These are phyloP conservation scores for Asterophora lycoperdoides DNA, from an alignment of 768 basidiomycete species.

Conservation along the genomic window DNA sequence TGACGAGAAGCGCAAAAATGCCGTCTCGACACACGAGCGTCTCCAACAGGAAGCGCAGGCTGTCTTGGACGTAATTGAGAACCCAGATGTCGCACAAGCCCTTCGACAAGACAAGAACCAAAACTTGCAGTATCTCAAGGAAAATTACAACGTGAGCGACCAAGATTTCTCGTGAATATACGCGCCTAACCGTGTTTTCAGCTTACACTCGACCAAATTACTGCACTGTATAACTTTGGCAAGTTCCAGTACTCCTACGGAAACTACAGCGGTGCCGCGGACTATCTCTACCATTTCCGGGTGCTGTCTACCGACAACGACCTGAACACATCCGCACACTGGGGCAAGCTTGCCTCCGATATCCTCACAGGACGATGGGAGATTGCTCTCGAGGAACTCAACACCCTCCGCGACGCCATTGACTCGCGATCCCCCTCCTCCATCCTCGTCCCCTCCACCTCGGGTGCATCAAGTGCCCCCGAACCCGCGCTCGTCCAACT, in stretches of 20 bases:
- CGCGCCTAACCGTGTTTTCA: conserved; percentile 27
- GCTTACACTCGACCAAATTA: conserved; percentile 95
- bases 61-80: conserved; percentile 93
- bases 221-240: conserved; percentile 94
- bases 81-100: conserved; percentile 92
- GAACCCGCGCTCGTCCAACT: conserved; percentile 81
- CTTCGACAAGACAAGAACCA: conserved; percentile 96
- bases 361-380: conserved; percentile 96
- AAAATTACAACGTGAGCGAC: conserved; percentile 75
- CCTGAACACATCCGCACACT: conserved; percentile 93
- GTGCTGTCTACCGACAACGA: conserved; percentile 92
- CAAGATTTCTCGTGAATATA: background rate
- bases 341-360: conserved; percentile 97
- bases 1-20: conserved; percentile 73
- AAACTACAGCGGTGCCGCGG: conserved; percentile 93
- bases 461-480: conserved; percentile 34
- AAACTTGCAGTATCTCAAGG: conserved; percentile 91
- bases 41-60: conserved; percentile 89
- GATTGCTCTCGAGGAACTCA: conserved; percentile 90
- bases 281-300: conserved; percentile 98
- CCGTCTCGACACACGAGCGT: conserved; percentile 77
- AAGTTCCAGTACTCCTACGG: conserved; percentile 99
- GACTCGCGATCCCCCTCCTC: conserved; percentile 68
- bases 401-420: conserved; percentile 89
- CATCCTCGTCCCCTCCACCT: conserved; percentile 34